Evolutionary conservation across 352 stramenopile species (phyloP).

Genomic region (Globisporangium spinosum): DNA sequence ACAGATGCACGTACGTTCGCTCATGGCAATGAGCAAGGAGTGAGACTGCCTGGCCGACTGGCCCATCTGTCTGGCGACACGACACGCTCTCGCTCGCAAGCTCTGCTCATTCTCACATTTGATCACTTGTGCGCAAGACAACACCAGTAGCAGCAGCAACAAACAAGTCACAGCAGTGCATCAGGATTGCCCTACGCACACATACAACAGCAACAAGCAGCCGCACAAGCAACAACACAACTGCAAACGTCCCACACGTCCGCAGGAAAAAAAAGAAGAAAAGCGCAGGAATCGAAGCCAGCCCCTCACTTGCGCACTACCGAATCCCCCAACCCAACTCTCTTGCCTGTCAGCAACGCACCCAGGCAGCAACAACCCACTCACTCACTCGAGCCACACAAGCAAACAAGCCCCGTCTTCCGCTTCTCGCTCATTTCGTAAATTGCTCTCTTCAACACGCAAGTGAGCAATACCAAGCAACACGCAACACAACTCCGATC

Average conservation of each 20-base stretch:
- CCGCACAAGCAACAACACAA: neutral
- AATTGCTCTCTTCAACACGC: slow-evolving; percentile 17
- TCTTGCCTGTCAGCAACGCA: neutral
- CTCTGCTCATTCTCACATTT: slow-evolving; percentile 15
- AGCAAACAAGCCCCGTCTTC: slow-evolving; percentile 10
- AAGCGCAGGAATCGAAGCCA: slow-evolving; percentile 12
- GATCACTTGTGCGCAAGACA: slow-evolving; percentile 10
- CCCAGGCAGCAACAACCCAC: neutral
- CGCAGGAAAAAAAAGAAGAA: slow-evolving; percentile 4
- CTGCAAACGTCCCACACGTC: neutral
- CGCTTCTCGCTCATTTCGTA: slow-evolving; percentile 21
- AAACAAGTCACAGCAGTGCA: neutral
- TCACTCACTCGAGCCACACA: neutral
- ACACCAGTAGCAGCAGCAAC: neutral
- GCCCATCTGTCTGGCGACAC: slow-evolving; percentile 13
- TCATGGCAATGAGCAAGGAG: neutral
- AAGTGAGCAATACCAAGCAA: neutral
- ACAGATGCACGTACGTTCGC: slow-evolving; percentile 7
- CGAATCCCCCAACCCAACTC: slow-evolving; percentile 3
- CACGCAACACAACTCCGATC: neutral
- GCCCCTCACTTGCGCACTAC: neutral
- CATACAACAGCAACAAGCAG: neutral
- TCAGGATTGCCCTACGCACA: neutral
- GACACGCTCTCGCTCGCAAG: neutral
- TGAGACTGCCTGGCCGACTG: neutral